A percentile compares a stretch with the other conserved stretches of the same genome.
phyloP scores from a whole-genome alignment of 768 basidiomycete species.

The Mycena metata region DNA sequence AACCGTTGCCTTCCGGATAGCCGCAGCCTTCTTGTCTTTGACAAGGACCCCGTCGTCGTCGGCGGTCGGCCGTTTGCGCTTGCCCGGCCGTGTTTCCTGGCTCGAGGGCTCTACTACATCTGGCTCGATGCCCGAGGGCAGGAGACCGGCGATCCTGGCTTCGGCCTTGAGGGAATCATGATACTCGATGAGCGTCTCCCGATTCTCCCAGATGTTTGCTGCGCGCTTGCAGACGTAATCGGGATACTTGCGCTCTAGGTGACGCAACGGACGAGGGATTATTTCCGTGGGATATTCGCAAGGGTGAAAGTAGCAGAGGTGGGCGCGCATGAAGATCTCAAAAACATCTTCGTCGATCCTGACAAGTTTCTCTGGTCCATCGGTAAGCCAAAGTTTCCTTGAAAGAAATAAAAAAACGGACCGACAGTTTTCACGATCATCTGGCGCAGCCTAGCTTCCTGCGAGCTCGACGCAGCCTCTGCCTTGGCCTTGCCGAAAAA shows the following conservation, averaged over 20 bases:
- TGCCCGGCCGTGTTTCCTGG: not conserved
- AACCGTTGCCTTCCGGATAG: slow-evolving; percentile 5
- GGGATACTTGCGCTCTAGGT: slow-evolving; percentile 20
- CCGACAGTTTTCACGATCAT: slow-evolving; percentile 24
- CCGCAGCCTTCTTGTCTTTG: slow-evolving; percentile 8
- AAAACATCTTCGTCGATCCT: slow-evolving; percentile 10
- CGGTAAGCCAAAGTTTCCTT: slow-evolving; percentile 7
- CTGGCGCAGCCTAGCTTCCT: slow-evolving; percentile 20
- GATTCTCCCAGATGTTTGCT: not conserved
- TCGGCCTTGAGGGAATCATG: slow-evolving; percentile 18
- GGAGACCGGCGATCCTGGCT: slow-evolving; percentile 2
- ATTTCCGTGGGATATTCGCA: slow-evolving; percentile 21
- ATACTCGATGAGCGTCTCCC: slow-evolving; percentile 15
- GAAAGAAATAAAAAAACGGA: not conserved
- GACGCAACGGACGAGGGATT: slow-evolving; percentile 22
- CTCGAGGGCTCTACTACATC: not conserved
- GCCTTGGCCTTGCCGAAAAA: slow-evolving; percentile 21
- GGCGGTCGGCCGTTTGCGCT: slow-evolving; percentile 4
- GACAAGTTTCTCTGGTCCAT: slow-evolving; percentile 19
- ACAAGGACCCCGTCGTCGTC: not conserved
- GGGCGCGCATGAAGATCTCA: slow-evolving; percentile 10
- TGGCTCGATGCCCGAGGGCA: not conserved
- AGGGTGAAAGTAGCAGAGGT: slow-evolving; percentile 23
- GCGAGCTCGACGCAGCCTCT: slow-evolving; percentile 12
- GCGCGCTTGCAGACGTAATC: not conserved